Percentiles rank a stretch among this genome's conserved stretches.
Evolutionary conservation across 73 alveolate genomes (phyloP).

Genomic region (Tetrahymena borealis): DNA sequence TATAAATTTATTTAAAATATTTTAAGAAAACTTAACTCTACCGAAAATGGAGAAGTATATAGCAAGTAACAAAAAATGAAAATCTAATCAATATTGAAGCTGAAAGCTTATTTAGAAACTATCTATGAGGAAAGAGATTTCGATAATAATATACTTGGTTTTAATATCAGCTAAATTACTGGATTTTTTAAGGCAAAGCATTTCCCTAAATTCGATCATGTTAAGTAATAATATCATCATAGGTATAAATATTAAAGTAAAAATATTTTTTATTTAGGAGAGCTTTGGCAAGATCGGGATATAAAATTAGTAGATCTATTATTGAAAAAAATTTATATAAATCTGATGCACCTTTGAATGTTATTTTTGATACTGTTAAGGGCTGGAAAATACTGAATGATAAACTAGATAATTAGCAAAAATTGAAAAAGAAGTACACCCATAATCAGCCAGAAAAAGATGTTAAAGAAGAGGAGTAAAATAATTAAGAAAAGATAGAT

Average conservation of each 20-base stretch:
- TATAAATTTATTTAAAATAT: background rate
- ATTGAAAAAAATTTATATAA: background rate
- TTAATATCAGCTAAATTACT: background rate
- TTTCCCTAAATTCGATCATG: background rate
- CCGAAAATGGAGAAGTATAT: background rate
- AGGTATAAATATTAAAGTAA: background rate
- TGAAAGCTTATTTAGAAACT: background rate
- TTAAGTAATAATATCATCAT: background rate
- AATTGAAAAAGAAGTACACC: no score
- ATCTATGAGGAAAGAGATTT: background rate
- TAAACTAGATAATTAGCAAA: no score
- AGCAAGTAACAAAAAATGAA: background rate
- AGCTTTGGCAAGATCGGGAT: background rate
- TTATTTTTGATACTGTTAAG: background rate
- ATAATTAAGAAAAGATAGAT: background rate
- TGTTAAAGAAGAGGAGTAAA: no score
- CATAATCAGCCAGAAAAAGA: no score
- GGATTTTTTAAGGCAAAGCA: background rate
- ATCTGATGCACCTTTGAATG: background rate
- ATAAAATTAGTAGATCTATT: background rate
- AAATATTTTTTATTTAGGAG: background rate
- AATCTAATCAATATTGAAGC: background rate
- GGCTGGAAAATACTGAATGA: no score
- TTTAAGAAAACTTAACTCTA: background rate
- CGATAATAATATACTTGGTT: background rate